Conservation (phyloP, 2,329 filamentous ascomycete species). For the Ceratocystis cubensis region DNA sequence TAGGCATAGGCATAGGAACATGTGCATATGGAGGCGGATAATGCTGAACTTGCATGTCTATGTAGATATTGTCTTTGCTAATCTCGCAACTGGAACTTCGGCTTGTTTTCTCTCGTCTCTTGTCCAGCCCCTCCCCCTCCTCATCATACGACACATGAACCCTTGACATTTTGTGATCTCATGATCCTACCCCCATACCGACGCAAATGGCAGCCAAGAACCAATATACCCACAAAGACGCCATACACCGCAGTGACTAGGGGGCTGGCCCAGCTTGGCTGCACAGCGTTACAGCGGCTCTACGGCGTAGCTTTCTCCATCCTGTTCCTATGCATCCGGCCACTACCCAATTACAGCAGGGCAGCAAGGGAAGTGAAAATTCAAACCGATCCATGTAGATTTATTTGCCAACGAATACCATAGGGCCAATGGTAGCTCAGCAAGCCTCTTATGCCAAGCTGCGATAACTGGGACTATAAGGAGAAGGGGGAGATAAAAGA, state of each 20-base stretch:
- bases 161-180: not conserved
- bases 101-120: not conserved
- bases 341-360: not conserved
- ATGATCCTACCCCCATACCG: constrained; percentile 1
- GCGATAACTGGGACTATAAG: not conserved
- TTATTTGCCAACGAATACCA: not conserved
- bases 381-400: too few relatives aligned
- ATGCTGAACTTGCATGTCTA: too few relatives aligned
- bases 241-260: not conserved
- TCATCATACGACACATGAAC: not conserved
- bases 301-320: not conserved
- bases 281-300: not conserved
- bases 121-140: not conserved
- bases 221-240: not conserved
- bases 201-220: not conserved
- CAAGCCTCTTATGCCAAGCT: not conserved
- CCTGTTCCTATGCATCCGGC: not conserved
- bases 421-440: not conserved
- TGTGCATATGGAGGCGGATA: too few relatives aligned
- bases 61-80: too few relatives aligned
- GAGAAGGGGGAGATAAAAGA: not conserved
- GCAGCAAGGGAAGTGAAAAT: not conserved
- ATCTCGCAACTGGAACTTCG: not conserved
- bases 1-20: not conserved
- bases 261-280: not conserved